phyloP scores from a whole-genome alignment of 306 rosid species.

The Sicyos edulis region DNA sequence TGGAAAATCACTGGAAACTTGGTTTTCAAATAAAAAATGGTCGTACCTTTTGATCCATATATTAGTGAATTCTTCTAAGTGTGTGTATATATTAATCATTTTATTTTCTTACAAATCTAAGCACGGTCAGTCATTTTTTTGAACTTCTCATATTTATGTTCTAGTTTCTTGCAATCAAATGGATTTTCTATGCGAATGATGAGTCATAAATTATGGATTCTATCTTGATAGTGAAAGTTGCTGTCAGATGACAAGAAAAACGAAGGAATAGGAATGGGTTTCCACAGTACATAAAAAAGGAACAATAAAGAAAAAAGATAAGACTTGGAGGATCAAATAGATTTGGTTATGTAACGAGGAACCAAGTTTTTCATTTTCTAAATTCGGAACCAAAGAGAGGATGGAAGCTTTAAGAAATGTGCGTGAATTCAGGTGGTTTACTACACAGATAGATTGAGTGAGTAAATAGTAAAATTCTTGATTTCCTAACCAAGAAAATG shows the following conservation, averaged over 20 bases:
- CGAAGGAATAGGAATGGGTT: not conserved
- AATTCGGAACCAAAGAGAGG: not conserved
- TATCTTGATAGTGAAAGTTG: not conserved
- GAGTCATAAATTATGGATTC: not conserved
- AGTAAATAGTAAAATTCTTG: not conserved
- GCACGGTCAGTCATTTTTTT: not conserved
- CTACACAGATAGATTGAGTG: not conserved
- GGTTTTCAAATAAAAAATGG: not conserved
- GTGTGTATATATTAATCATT: not conserved
- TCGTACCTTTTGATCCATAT: not conserved
- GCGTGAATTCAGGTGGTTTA: not conserved
- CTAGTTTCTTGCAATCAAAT: not conserved
- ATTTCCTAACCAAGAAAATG: not conserved
- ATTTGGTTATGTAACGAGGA: not conserved
- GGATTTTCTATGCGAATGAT: not conserved
- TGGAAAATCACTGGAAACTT: not conserved
- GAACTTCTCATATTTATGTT: not conserved
- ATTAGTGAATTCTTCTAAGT: not conserved
- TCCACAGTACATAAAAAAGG: not conserved
- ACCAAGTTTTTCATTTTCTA: conserved; percentile 7
- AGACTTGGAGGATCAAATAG: not conserved
- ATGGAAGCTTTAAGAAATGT: not conserved
- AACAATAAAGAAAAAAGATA: not conserved
- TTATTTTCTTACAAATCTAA: not conserved
- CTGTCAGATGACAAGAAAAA: not conserved